These are phyloP conservation scores for Pythium brachiatum DNA, from an alignment of 352 stramenopile species.

Conservation along the genomic window DNA sequence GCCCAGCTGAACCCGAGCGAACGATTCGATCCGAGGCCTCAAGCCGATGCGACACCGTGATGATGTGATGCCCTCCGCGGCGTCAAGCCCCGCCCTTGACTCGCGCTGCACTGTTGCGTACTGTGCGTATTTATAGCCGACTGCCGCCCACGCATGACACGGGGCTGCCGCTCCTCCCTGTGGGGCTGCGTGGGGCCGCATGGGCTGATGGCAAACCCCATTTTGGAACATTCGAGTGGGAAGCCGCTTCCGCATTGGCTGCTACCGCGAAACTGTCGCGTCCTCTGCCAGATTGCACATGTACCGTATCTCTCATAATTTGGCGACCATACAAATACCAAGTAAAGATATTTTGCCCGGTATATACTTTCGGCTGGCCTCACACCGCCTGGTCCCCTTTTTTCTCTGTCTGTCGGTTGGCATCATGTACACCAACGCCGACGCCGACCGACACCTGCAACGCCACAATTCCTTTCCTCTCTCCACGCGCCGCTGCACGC, in stretches of 20 bases:
- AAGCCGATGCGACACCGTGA: neutral
- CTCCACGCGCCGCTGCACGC: neutral
- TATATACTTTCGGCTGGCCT: neutral
- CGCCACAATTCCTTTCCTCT: neutral
- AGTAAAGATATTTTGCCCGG: neutral
- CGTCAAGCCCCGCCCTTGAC: neutral
- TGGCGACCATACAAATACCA: neutral
- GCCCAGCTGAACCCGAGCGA: neutral
- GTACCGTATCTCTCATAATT: neutral
- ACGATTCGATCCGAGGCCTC: neutral
- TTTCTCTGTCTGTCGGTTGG: neutral
- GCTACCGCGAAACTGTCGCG: neutral
- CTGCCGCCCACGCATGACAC: too few relatives aligned
- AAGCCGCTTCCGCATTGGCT: neutral
- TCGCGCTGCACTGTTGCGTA: neutral
- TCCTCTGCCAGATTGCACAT: neutral
- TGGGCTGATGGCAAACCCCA: too few relatives aligned
- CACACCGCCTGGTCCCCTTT: conserved; percentile 1
- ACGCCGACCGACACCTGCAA: neutral
- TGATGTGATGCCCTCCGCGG: conserved; percentile 6
- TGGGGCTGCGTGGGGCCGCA: too few relatives aligned
- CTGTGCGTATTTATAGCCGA: neutral
- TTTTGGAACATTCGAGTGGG: neutral
- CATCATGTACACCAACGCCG: conserved; percentile 1
- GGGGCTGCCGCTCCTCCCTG: neutral